Evolutionary conservation across 1,284 basidiomycete species (phyloP).

Genomic region (Cryptococcus sp.): DNA sequence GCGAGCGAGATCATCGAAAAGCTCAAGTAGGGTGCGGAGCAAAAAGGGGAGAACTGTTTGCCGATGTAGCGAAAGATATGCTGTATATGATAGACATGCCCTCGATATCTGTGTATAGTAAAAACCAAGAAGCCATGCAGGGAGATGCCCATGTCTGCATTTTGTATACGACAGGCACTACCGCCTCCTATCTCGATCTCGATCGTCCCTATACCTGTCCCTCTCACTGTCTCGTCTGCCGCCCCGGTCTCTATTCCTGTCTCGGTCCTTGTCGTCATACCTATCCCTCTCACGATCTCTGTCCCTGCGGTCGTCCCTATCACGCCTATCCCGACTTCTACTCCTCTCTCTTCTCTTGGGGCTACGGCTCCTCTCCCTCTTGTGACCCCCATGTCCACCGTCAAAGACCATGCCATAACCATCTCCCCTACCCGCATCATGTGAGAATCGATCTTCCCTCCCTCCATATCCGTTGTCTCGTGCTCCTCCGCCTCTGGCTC

Average conservation of each 20-base stretch:
- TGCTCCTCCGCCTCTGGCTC: slow-evolving; percentile 15
- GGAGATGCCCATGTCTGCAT: too few species aligned
- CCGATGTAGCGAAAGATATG: not conserved
- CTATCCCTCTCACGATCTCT: slow-evolving; percentile 17
- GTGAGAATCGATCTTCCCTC: slow-evolving; percentile 1
- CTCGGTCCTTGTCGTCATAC: slow-evolving; percentile 5
- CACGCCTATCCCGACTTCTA: slow-evolving; percentile 20
- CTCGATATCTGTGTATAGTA: not conserved
- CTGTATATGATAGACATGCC: not conserved
- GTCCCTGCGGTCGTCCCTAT: slow-evolving; percentile 22
- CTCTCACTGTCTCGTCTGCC: slow-evolving; percentile 13
- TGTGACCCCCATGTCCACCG: slow-evolving; percentile 2
- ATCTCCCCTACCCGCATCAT: slow-evolving; percentile 2
- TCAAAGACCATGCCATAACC: slow-evolving; percentile 21
- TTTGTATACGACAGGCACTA: not conserved
- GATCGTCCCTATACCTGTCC: slow-evolving; percentile 7
- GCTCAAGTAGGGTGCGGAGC: slow-evolving; percentile 18
- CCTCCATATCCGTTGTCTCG: slow-evolving; percentile 15
- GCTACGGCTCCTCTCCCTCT: slow-evolving; percentile 20
- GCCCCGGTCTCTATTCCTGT: slow-evolving; percentile 8
- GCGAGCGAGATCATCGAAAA: slow-evolving; percentile 41
- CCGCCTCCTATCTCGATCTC: slow-evolving; percentile 8
- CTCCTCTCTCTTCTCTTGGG: slow-evolving; percentile 17
- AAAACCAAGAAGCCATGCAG: too few species aligned
- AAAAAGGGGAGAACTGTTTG: not conserved